Evolutionary conservation across 192 early-diverging fungal species (phyloP).

Genomic region (Mortierella claussenii): DNA sequence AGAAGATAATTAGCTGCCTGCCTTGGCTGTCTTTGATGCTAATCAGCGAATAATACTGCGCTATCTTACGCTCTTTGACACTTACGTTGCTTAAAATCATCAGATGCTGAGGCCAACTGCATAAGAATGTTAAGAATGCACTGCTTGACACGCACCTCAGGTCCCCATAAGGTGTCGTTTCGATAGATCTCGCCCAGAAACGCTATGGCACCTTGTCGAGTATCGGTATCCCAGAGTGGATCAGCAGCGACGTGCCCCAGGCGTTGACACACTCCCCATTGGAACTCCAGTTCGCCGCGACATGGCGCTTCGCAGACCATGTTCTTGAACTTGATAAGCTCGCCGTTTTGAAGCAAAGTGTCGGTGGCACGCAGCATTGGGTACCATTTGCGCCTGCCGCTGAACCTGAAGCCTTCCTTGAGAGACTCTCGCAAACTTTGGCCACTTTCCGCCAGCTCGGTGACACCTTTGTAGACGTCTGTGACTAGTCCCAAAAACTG

Average conservation of each 20-base stretch:
- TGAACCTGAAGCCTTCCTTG: constrained; percentile 8
- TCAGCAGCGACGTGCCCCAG: constrained; percentile 1
- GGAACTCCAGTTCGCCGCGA: constrained; percentile 1
- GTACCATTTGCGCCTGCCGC: constrained; percentile 1
- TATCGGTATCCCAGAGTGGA: not conserved
- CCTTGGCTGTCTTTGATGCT: too few relatives aligned
- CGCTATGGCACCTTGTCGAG: not conserved
- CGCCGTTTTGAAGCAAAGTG: constrained; percentile 2
- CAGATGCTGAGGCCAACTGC: not conserved
- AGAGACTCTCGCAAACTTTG: not conserved
- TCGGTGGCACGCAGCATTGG: constrained; percentile 5
- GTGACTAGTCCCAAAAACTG: not conserved
- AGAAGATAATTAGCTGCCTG: too few relatives aligned
- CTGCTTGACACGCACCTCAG: not conserved
- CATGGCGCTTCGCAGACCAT: constrained; percentile 10
- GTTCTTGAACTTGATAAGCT: not conserved
- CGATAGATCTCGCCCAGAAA: constrained; percentile 10
- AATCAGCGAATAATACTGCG: not conserved
- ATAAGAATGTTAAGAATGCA: constrained; percentile 10
- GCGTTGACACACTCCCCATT: too few relatives aligned
- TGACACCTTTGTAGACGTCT: not conserved
- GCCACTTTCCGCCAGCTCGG: not conserved
- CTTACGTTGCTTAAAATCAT: not conserved
- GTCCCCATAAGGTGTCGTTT: constrained; percentile 7
- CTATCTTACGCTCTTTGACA: not conserved